A percentile compares a stretch with the other conserved stretches of the same genome.
These are phyloP conservation scores for Besnoitia besnoiti DNA, from an alignment of 169 alveolate genomes.

Conservation along the genomic window DNA sequence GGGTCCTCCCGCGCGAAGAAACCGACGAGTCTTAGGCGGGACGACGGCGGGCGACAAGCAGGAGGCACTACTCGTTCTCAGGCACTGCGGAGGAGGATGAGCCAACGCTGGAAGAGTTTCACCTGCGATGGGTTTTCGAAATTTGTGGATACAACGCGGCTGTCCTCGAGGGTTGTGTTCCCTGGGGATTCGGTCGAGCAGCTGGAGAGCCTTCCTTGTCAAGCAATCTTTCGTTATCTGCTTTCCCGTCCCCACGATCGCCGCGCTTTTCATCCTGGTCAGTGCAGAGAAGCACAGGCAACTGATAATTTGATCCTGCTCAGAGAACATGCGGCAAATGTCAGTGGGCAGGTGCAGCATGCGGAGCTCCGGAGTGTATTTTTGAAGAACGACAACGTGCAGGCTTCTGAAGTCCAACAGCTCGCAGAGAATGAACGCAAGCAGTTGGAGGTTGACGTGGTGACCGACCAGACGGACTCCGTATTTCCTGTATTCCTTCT, in stretches of 20 bases:
- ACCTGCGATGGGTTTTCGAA: background rate
- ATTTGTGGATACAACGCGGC: background rate
- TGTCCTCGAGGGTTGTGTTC: background rate
- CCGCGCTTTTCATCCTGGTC: constrained; percentile 48
- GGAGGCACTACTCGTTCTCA: background rate
- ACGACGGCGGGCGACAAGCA: background rate
- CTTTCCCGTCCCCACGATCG: background rate
- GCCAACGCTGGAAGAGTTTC: background rate
- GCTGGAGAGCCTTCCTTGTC: background rate
- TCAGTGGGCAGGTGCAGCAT: constrained; percentile 61
- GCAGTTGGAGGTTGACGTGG: constrained; percentile 52
- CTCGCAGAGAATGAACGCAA: constrained; percentile 58
- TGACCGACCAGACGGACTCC: constrained; percentile 35
- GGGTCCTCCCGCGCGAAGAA: background rate
- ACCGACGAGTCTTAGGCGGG: background rate
- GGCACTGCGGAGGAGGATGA: background rate
- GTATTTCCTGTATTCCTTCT: constrained; percentile 36
- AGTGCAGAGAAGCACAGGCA: constrained; percentile 64
- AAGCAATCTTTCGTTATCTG: background rate
- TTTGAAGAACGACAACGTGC: constrained; percentile 50
- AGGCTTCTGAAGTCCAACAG: constrained; percentile 45
- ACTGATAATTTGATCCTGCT: constrained; percentile 53
- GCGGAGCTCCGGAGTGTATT: constrained; percentile 29
- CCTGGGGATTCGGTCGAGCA: background rate
- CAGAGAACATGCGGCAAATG: constrained; percentile 40